phyloP scores from a whole-genome alignment of 768 basidiomycete genomes.

The Boletus barrowsii region DNA sequence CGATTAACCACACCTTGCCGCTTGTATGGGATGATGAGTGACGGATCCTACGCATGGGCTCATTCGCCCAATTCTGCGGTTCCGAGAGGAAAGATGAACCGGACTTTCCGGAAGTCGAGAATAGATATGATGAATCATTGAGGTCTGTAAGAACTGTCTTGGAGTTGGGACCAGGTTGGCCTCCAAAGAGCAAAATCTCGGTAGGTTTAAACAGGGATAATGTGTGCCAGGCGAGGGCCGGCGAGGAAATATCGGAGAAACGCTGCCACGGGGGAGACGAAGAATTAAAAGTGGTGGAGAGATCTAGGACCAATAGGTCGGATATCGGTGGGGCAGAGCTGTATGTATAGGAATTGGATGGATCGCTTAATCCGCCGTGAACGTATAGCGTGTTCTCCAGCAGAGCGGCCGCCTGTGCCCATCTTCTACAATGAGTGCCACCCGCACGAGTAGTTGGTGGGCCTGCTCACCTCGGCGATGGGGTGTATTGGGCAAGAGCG shows the following conservation, averaged over 20 bases:
- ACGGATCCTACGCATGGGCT: conserved; percentile 76
- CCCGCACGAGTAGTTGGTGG: not conserved
- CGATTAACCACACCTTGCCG: conserved; percentile 66
- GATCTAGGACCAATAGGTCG: conserved; percentile 68
- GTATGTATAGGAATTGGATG: conserved; percentile 66
- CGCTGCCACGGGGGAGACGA: conserved; percentile 68
- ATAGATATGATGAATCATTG: conserved; percentile 61
- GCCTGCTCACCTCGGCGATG: conserved; percentile 23
- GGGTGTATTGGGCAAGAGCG: conserved; percentile 23
- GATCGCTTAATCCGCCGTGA: conserved; percentile 80
- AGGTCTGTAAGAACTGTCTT: conserved; percentile 45
- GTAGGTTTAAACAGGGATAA: conserved; percentile 62
- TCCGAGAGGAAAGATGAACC: conserved; percentile 48
- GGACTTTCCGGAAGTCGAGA: conserved; percentile 41
- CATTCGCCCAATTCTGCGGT: conserved; percentile 50
- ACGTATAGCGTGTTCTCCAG: conserved; percentile 61
- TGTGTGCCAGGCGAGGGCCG: conserved; percentile 76
- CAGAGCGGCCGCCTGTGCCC: conserved; percentile 74
- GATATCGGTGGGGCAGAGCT: conserved; percentile 68
- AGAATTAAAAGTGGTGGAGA: conserved; percentile 55
- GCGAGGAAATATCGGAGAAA: conserved; percentile 48
- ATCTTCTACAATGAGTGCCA: conserved; percentile 46
- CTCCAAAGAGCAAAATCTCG: conserved; percentile 68
- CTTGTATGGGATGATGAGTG: conserved; percentile 57
- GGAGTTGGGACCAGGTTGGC: conserved; percentile 63